Base-by-base conservation (phyloP, 2,329 filamentous ascomycete species). In the Calonectria hawksworthii region DNA sequence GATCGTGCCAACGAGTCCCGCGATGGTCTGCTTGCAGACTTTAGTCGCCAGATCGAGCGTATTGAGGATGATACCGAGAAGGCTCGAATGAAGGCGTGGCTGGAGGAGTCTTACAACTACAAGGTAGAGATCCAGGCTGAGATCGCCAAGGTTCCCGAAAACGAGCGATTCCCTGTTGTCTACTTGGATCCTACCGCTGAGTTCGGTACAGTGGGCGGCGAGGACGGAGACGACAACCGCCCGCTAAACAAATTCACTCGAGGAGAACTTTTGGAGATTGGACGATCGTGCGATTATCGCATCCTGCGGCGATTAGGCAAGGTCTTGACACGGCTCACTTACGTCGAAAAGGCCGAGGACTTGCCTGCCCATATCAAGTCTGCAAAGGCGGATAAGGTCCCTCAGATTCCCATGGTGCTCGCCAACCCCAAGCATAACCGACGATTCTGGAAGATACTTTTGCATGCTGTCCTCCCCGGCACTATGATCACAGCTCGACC, bases 41-140 rank as follows among this genome's bases (percentile, higher is more conserved):
- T 90, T 68, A 84, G 87, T 1, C 71, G 78, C 0, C 75, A 84
- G n/a, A 83, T 89, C 1, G 84, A 87, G 7, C 80, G 75, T 1
- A 84, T 89, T 32, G 28, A 61, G 0, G 70, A 86, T 34, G 38
- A 54, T 0, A 77, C 82, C 0, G 83, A 87, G 51, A 88, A 85
- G 75, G 72, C 67, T 0, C 80, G 81, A 0, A 86, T 89, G 86
- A 88, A 86, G 77, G 74, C 70, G 0, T 91, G 89, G 89, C 81
- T 90, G 2, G 88, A 87, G 14, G 87, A 87, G 70, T 90, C 88
- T 1, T 90, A 90, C 77, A 86, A 90, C 77, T 88, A 85, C 74
- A 84, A 83, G 0, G 85, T 81, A 7, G 88, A 90, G 30, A 87
- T 90, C 9, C 72, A 83, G 30, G 81, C 83, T 0, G 74, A 82